Evolutionary conservation across 768 basidiomycete species (phyloP).

Genomic region (Suillus subalutaceus): DNA sequence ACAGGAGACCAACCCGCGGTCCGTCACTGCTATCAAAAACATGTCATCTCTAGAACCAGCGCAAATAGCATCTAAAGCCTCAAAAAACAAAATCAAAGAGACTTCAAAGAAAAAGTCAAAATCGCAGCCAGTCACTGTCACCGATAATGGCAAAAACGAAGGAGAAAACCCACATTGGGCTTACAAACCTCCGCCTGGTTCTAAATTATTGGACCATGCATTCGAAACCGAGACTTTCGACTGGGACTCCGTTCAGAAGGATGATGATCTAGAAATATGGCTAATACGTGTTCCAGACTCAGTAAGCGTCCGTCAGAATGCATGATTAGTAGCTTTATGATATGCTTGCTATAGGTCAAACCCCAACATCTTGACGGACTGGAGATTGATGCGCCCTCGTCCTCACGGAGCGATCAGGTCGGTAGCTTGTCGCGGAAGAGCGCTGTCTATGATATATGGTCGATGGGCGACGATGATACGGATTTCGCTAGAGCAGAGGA

Average conservation of each 20-base stretch:
- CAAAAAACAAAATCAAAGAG: constrained; percentile 19
- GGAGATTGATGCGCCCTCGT: constrained; percentile 47
- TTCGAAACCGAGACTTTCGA: constrained; percentile 58
- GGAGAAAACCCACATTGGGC: constrained; percentile 59
- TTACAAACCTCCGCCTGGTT: constrained; percentile 59
- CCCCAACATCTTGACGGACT: constrained; percentile 61
- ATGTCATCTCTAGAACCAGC: constrained; percentile 28
- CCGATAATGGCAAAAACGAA: constrained; percentile 49
- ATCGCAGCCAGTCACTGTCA: constrained; percentile 6
- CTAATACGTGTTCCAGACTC: constrained; percentile 69
- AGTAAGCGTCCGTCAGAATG: constrained; percentile 43
- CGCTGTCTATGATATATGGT: constrained; percentile 67
- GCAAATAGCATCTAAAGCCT: constrained; percentile 7
- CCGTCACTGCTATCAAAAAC: constrained; percentile 12
- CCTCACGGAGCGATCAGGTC: constrained; percentile 43
- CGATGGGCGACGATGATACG: constrained; percentile 46
- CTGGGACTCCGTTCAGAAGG: constrained; percentile 63
- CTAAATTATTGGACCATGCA: constrained; percentile 48
- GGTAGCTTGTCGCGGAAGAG: constrained; percentile 58
- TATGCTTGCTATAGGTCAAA: constrained; percentile 51
- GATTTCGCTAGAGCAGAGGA: constrained; percentile 59
- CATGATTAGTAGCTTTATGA: not conserved
- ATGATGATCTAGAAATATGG: constrained; percentile 68
- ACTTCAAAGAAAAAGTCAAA: constrained; percentile 18
- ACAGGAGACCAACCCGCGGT: not conserved